Percentiles rank a stretch among this genome's conserved stretches.
Conservation (phyloP, 2,329 filamentous ascomycete species). For the Graphiopsis chlorocephala region DNA sequence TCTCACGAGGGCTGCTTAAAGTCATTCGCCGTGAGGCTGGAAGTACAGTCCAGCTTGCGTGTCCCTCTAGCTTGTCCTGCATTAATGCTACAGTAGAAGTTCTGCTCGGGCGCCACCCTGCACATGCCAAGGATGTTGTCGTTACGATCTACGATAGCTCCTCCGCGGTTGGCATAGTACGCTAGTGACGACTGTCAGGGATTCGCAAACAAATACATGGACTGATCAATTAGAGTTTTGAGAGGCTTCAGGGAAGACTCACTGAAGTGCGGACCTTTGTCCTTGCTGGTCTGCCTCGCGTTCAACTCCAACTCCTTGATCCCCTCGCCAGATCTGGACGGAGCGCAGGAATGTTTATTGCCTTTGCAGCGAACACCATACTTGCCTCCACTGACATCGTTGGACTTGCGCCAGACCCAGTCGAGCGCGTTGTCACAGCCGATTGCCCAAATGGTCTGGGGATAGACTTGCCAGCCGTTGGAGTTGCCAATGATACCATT, state of each 20-base stretch:
- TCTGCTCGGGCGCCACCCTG: not conserved
- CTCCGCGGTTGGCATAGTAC: not conserved
- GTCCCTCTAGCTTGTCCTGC: not conserved
- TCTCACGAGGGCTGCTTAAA: not conserved
- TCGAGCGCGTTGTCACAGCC: not conserved
- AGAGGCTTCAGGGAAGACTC: not conserved
- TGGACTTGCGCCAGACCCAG: not conserved
- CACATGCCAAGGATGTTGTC: not conserved
- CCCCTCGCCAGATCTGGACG: not conserved
- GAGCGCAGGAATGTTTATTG: not conserved
- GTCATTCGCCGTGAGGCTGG: not conserved
- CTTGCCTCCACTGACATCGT: not conserved
- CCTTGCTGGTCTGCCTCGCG: not conserved
- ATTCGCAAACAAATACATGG: not conserved
- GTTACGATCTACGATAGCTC: not conserved
- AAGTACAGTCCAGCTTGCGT: not conserved
- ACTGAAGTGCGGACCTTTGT: not conserved
- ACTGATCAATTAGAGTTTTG: not conserved
- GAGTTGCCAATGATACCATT: not conserved
- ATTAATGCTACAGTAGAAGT: not conserved
- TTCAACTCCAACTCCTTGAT: not conserved
- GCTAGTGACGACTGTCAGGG: not conserved
- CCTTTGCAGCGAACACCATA: not conserved
- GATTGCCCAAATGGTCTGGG: not conserved
- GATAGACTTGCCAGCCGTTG: not conserved